phyloP scores from a whole-genome alignment of 768 basidiomycete species.

The Russula olivacea region DNA sequence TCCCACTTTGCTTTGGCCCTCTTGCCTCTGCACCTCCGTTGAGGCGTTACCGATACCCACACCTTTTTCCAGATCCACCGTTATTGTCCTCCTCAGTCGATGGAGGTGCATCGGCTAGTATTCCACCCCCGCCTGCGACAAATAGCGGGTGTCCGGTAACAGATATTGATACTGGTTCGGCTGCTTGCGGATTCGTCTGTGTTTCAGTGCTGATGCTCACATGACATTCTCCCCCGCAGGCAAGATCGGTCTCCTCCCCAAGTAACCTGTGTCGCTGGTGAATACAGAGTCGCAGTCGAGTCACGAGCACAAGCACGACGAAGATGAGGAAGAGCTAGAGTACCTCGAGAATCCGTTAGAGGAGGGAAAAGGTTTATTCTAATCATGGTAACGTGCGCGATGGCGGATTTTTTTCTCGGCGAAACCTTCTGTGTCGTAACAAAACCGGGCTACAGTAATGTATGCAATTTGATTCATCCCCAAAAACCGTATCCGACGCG shows the following conservation, averaged over 20 bases:
- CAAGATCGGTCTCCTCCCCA: slow-evolving; percentile 30
- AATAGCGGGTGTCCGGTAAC: slow-evolving; percentile 9
- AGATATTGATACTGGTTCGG: slow-evolving; percentile 22
- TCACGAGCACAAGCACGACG: slow-evolving; percentile 16
- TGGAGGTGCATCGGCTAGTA: neutral
- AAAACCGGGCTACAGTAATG: neutral
- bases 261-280: slow-evolving; percentile 28
- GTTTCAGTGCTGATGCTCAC: neutral
- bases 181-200: neutral
- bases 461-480: neutral
- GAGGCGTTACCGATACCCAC: neutral
- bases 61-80: neutral
- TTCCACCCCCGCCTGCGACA: slow-evolving; percentile 8
- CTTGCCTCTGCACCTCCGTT: neutral
- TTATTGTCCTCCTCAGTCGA: neutral
- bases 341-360: slow-evolving; percentile 30
- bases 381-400: neutral
- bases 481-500: neutral
- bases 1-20: neutral
- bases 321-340: slow-evolving; percentile 25
- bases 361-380: slow-evolving; percentile 16
- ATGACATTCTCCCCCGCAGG: neutral
- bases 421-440: neutral
- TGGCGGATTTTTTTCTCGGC: neutral
- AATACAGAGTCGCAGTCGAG: slow-evolving; percentile 2